A percentile compares a stretch with the other conserved stretches of the same genome.
These are phyloP conservation scores for Pseudogymnoascus sp. DNA, from an alignment of 2,329 filamentous ascomycete genomes.

Conservation along the genomic window DNA sequence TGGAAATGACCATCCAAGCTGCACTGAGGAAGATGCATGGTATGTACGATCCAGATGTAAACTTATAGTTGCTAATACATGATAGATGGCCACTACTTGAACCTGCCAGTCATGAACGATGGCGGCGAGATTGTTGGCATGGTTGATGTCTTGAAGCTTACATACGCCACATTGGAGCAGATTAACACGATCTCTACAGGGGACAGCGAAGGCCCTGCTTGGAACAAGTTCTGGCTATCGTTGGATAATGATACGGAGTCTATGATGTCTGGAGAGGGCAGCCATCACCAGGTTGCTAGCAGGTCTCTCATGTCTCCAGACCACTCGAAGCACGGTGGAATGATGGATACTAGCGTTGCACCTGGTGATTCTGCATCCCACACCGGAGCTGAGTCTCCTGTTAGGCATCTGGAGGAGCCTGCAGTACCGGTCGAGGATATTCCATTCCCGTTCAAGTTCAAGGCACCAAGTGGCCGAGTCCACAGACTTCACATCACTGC, in stretches of 20 bases:
- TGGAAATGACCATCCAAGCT: conserved; percentile 98
- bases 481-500: conserved; percentile 83
- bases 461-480: conserved; percentile 88
- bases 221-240: conserved; percentile 99
- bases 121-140: conserved; percentile 96
- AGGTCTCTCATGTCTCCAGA: conserved; percentile 80
- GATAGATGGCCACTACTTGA: conserved; percentile 92
- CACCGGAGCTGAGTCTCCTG: conserved; percentile 68
- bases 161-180: conserved; percentile 94
- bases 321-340: conserved; percentile 56
- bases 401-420: conserved; percentile 41
- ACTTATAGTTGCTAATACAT: conserved; percentile 19
- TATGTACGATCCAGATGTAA: conserved; percentile 38
- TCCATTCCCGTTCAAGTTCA: conserved; percentile 98
- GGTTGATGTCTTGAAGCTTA: conserved; percentile 97
- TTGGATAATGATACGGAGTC: conserved; percentile 93
- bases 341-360: conserved; percentile 68
- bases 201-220: conserved; percentile 89
- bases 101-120: conserved; percentile 97
- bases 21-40: conserved; percentile 98
- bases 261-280: conserved; percentile 85
- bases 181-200: conserved; percentile 88
- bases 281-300: conserved; percentile 58
- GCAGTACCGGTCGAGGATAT: conserved; percentile 56
- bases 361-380: conserved; percentile 95